These are phyloP conservation scores for Penicillium thymicola DNA, from an alignment of 2,329 filamentous ascomycete genomes.

Conservation along the genomic window DNA sequence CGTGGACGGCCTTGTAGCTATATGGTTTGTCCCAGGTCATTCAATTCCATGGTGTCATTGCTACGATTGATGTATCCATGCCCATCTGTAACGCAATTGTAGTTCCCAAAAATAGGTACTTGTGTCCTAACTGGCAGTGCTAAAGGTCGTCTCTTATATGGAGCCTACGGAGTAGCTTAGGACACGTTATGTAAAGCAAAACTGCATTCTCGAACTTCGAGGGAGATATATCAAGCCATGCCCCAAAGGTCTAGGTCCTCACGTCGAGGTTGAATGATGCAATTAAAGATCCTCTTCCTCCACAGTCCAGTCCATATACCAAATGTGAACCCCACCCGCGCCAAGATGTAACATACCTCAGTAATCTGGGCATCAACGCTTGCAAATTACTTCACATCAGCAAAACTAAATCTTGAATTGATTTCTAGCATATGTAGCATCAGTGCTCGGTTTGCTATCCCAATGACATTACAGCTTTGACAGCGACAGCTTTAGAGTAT, in stretches of 20 bases:
- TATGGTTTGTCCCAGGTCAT: not conserved
- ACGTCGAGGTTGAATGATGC: not conserved
- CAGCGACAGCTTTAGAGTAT: not conserved
- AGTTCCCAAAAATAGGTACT: not conserved
- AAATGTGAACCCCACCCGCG: conserved; percentile 1
- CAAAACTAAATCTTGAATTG: not conserved
- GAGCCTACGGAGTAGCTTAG: too few species aligned
- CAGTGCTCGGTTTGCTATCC: not conserved
- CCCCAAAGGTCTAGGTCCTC: conserved; percentile 3
- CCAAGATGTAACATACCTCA: not conserved
- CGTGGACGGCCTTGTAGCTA: conserved; percentile 3
- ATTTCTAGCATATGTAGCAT: not conserved
- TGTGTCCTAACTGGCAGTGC: not conserved
- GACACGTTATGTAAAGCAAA: not conserved
- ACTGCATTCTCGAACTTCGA: not conserved
- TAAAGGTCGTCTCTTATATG: not conserved
- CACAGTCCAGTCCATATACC: not conserved
- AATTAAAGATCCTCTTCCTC: not conserved
- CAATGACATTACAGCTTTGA: not conserved
- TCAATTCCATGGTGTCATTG: not conserved
- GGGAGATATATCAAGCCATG: not conserved
- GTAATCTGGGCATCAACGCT: not conserved
- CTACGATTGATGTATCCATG: not conserved
- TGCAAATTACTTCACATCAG: not conserved
- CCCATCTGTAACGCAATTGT: not conserved